phyloP scores from a whole-genome alignment of 2,329 filamentous ascomycete genomes.

The Penicillium digitatum region DNA sequence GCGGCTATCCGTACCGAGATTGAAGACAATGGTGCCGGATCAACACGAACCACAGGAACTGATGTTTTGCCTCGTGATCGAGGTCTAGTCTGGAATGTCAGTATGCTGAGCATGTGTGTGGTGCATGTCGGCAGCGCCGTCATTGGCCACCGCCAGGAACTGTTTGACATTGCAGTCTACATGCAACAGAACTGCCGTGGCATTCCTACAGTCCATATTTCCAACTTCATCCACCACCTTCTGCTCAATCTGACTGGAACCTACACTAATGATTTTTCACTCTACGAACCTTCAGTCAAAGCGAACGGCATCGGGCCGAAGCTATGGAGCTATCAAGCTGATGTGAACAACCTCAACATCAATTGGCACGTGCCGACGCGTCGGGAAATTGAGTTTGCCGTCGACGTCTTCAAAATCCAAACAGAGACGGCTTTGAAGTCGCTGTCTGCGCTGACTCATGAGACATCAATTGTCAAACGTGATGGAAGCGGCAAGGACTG shows the following conservation, averaged over 20 bases:
- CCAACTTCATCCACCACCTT: constrained; percentile 95
- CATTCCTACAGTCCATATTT: constrained; percentile 90
- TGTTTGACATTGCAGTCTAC: constrained; percentile 86
- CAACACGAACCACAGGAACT: constrained; percentile 85
- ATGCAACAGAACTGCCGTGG: constrained; percentile 97
- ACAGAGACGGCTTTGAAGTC: constrained; percentile 70
- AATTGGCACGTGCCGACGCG: constrained; percentile 83
- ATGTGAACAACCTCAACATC: constrained; percentile 72
- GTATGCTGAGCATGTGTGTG: constrained; percentile 95
- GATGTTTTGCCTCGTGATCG: constrained; percentile 91
- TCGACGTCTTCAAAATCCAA: constrained; percentile 83
- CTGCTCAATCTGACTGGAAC: constrained; percentile 91
- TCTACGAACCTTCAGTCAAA: constrained; percentile 77
- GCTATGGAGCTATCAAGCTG: constrained; percentile 79
- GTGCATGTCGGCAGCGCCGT: constrained; percentile 92
- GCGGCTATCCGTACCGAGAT: constrained; percentile 94
- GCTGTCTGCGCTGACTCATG: constrained; percentile 73
- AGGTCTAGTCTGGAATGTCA: constrained; percentile 93
- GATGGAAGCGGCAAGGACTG: constrained; percentile 97
- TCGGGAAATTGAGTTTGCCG: constrained; percentile 80
- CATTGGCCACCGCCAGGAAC: constrained; percentile 79
- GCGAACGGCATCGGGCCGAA: constrained; percentile 66
- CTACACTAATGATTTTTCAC: constrained; percentile 82
- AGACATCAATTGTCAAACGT: constrained; percentile 75
- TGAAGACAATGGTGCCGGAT: constrained; percentile 92